phyloP scores from a whole-genome alignment of 2,329 filamentous ascomycete species.

The Xylaria digitata region DNA sequence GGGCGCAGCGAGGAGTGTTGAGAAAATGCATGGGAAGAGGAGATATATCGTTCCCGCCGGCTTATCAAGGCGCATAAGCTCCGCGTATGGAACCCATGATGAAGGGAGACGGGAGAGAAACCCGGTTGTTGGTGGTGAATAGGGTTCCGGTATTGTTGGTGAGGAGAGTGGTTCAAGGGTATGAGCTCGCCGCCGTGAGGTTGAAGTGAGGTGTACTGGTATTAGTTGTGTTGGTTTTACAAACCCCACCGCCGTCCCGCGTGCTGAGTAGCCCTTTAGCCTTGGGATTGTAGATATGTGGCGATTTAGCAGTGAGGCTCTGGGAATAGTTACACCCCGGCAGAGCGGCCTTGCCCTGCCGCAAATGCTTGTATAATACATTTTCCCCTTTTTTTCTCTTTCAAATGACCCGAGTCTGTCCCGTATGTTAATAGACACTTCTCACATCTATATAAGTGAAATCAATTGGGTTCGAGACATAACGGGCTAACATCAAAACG shows the following conservation, averaged over 20 bases:
- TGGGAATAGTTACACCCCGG: constrained; percentile 10
- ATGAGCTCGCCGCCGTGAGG: constrained; percentile 39
- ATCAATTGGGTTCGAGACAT: too few relatives aligned
- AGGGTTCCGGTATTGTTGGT: constrained; percentile 53
- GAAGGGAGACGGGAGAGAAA: constrained; percentile 75
- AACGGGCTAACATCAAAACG: not conserved
- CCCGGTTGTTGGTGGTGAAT: constrained; percentile 77
- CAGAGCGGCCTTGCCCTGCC: constrained; percentile 22
- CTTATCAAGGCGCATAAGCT: constrained; percentile 84
- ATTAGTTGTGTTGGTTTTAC: constrained; percentile 39
- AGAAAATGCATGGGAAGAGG: constrained; percentile 87
- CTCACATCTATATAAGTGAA: not conserved
- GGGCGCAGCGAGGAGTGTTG: constrained; percentile 81
- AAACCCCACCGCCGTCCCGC: constrained; percentile 37
- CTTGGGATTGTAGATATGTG: constrained; percentile 32
- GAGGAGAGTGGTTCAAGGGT: constrained; percentile 43
- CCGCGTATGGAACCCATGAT: constrained; percentile 82
- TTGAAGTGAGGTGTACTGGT: constrained; percentile 10
- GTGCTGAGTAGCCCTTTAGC: constrained; percentile 13
- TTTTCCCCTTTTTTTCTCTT: not conserved
- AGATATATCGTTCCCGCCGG: constrained; percentile 86
- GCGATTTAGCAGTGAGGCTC: constrained; percentile 25
- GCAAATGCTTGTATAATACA: constrained; percentile 26
- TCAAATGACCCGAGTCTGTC: not conserved
- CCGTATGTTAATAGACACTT: constrained; percentile 13